Base-by-base conservation (phyloP, 352 stramenopile species). In the Phytophthora syringae region DNA sequence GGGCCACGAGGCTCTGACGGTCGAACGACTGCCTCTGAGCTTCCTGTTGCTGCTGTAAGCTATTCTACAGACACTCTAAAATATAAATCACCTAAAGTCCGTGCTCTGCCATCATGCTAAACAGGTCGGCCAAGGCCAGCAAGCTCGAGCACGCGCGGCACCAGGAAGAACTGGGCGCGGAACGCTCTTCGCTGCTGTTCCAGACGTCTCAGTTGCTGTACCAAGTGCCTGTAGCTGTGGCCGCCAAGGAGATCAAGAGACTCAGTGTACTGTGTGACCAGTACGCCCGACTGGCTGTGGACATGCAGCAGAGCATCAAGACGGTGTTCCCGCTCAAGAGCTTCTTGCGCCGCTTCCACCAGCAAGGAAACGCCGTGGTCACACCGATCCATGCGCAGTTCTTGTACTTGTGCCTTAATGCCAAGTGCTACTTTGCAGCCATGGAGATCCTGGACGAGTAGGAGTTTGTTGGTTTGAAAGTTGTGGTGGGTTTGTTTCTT, bases 381-480 rank as follows among this genome's bases (percentile, higher is more conserved):
- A 94, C 84, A 32, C 79, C 84, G 20, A 45, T 93, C 20, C 88
- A 94, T 57, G 79, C 60, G 11, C 71, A 84, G 16, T 93, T 93
- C 63, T 81, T 92, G 40, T 89, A 91, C 76, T 81, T 93, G 64
- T 94, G 86, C 58, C 74, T 94, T 25, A 70, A 89, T 34, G 72
- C 84, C 67, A 94, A 93, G 74, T 89, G 79, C 66, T 96, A 94
- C 76, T 76, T 76, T 30, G 82, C 86, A 13, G 82, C 84, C 7
- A 77, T 78, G 61, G 77, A 92, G 47, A 77, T 93, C 16, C 59
- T 94, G 25, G 66, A 84, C 54, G 70, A 87, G 88, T 95, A 65
- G 45, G 82, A 78, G 1, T 7, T 39, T 7, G 15, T 43, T 15
- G 18, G 7, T 56, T 13, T 52, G 13, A 59, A 7, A 11, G 60